Base-by-base conservation (phyloP, 192 early-diverging fungal genomes). In the Dissophora ornata region DNA sequence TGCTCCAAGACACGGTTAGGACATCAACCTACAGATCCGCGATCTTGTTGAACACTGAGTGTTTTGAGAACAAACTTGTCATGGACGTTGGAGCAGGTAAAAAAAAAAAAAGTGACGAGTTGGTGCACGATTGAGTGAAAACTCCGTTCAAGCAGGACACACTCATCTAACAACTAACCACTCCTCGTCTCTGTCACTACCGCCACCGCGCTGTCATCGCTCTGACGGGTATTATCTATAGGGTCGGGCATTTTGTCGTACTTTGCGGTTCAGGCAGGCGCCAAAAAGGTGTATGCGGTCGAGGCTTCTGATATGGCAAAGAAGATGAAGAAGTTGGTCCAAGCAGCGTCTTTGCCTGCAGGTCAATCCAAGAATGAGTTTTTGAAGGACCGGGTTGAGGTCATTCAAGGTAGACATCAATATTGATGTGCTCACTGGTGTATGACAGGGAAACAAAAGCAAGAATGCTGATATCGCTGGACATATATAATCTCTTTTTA, bases 1-100 rank as follows among this genome's bases (percentile, higher is more conserved):
- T 98, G 97, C 89, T 98, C 15, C 92, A 96, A 83, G 97, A 99
- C 77, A 88, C 85, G 25, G 92, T 99, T 19, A 85, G 97, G 30
- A 99, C 97, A n/a, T 93, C 94, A 9, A 87, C 94, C 24, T 99
- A 98, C 80, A 91, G 95, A 62, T 90, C 90, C 21, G 96, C 97
- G 4, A 99, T 99, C 53, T 65, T 94, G 7, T 77, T 89, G 36
- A 98, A 97, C 79, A 80, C 88, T 4, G 65, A 82, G 30, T 83
- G 92, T 55, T 97, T 99, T 62, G 70, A 86, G 55, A 87, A 92
- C 52, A 92, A 94, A 67, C 64, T 90, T 2, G 93, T 97, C 26
- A 91, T 96, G 90, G 97, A 99, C 78, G 90, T 98, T 42, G 97
- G 97, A 24, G 93, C 96, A 19, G 96, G 81, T 24, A 29, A 41